A percentile compares a stretch with the other conserved stretches of the same genome.
Evolutionary conservation across 768 basidiomycete genomes (phyloP).

Genomic region (Sutorius australiensis): DNA sequence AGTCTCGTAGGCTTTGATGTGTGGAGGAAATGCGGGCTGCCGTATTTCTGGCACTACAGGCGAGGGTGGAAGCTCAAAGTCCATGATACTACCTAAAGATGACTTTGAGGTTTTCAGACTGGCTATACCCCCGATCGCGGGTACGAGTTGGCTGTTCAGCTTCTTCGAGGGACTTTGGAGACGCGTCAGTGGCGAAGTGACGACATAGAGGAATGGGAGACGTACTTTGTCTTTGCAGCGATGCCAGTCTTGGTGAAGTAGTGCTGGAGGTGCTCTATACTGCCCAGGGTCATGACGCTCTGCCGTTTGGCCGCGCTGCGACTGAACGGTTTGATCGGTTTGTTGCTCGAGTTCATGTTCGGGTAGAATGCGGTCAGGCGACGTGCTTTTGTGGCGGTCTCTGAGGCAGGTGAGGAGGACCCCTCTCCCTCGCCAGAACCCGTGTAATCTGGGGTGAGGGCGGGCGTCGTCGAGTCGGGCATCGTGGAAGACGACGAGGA

Average conservation of each 20-base stretch:
- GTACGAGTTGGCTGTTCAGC: constrained; percentile 61
- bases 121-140: constrained; percentile 64
- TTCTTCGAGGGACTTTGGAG: constrained; percentile 43
- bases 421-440: constrained; percentile 44
- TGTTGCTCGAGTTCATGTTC: constrained; percentile 64
- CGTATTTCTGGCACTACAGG: constrained; percentile 50
- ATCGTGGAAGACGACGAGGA: constrained; percentile 21
- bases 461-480: constrained; percentile 43
- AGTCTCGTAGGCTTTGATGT: constrained; percentile 63
- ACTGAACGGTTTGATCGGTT: constrained; percentile 81
- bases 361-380: constrained; percentile 79
- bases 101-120: constrained; percentile 39
- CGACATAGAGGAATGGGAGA: not conserved
- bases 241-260: constrained; percentile 91
- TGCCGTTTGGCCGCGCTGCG: constrained; percentile 89
- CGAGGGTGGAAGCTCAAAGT: constrained; percentile 68
- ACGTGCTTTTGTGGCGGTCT: constrained; percentile 45
- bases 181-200: constrained; percentile 5
- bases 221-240: constrained; percentile 67
- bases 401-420: constrained; percentile 26
- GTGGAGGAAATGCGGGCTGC: constrained; percentile 45
- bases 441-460: constrained; percentile 62
- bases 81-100: constrained; percentile 40
- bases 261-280: constrained; percentile 93
- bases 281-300: constrained; percentile 92